Evolutionary conservation across 306 rosid genomes (phyloP), one percentile per base, ranked within the genome.

Genomic region (Citrullus amarus): DNA sequence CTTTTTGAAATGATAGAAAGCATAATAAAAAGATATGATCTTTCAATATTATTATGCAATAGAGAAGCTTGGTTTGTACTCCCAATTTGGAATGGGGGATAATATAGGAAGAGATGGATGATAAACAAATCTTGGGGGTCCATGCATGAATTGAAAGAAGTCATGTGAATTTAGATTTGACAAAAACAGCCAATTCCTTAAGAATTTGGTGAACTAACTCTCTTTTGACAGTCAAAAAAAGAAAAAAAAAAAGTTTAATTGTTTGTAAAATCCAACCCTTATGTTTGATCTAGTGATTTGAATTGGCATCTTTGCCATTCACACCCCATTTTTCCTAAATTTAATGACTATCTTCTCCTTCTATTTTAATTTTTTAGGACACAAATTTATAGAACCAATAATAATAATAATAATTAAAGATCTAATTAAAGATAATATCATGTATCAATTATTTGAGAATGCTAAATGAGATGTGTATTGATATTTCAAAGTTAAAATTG

Each of bases 151-250:
- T 7, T 18, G 30, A 41, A 38, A 17, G 48, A 32, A 74, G 62
- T 9, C 30, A 17, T 32, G 43, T 74, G 78, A 25, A 74, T 69
- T 69, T 43, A 53, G 18, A 74, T 28, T 48, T 44, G 76, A 43
- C 76, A 44, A 74, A 50, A 63, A 62, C 70, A 63, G 5, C 8
- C 70, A 46, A 51, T 7, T 28, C 14, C 4, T 8, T 53, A 28
- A 18, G 48, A 75, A 53, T 76, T 76, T 58, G 70, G 69, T 39
- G 56, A 76, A 76, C 69, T 58, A 76, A 20, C 68, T 39, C 18
- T n/a, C 41, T 58, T 58, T 58, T 58, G 3, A 38, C 79, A 20
- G 41, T 76, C 56, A 76, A 76, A 76, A 76, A 56, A 43, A 25
- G 1, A 25, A 25, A 25, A 25, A 25, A 25, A 25, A 25, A 25